Percentiles rank a stretch among this genome's conserved stretches.
phyloP scores from a whole-genome alignment of 2,329 filamentous ascomycete species.

The Microascus cirrosus region DNA sequence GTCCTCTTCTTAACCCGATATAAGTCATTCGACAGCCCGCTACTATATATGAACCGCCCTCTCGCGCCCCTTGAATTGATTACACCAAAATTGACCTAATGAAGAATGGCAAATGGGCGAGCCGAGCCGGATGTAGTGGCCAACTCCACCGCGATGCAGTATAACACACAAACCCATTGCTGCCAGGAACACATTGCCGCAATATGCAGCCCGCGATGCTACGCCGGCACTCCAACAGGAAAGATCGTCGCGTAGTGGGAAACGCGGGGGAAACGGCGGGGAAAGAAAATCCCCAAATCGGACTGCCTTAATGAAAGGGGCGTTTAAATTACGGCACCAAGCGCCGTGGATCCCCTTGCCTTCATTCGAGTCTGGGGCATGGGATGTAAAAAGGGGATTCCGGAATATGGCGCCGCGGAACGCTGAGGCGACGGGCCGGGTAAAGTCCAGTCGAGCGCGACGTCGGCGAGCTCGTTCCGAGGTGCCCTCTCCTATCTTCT shows the following conservation, averaged over 20 bases:
- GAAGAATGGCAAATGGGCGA: neutral
- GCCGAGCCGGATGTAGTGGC: neutral
- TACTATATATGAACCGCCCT: neutral
- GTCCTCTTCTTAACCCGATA: neutral
- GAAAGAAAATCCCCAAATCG: neutral
- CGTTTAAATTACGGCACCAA: neutral
- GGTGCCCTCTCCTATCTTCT: constrained; percentile 5
- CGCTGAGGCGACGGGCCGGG: neutral
- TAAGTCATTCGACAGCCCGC: neutral
- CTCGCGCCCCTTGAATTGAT: neutral
- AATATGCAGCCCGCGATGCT: neutral
- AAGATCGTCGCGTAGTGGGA: neutral
- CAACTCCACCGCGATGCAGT: neutral
- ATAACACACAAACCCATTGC: neutral
- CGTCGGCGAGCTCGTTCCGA: neutral
- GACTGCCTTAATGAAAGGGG: neutral
- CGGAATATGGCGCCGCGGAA: neutral
- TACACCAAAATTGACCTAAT: neutral
- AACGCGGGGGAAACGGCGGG: neutral
- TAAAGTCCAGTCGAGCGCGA: neutral
- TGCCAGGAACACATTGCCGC: neutral
- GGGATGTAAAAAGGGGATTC: neutral
- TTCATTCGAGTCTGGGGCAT: too few species aligned
- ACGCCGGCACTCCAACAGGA: neutral
- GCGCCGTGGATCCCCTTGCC: too few species aligned